Conservation (phyloP, 1,284 basidiomycete genomes). For the Microbotryum scabiosae region DNA sequence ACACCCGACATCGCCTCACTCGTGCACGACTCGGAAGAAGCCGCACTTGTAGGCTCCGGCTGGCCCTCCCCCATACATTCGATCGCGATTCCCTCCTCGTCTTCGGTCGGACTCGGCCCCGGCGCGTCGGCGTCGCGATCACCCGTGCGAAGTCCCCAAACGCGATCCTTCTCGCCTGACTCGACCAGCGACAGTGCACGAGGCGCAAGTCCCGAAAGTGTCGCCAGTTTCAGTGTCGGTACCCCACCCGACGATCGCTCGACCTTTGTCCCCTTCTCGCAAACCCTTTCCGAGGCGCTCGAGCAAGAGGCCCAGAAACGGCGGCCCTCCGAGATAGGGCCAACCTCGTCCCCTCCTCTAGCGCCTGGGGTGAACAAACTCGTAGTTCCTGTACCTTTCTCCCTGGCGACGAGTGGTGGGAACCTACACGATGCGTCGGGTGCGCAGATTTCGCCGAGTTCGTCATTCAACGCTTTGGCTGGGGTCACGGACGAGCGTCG, state of each 20-base stretch:
- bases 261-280: conserved; percentile 14
- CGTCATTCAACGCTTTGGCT: not conserved
- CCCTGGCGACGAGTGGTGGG: not conserved
- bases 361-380: conserved; percentile 6
- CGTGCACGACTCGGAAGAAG: conserved; percentile 15
- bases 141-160: conserved; percentile 4
- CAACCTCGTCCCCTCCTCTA: conserved; percentile 2
- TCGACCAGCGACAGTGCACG: conserved; percentile 6
- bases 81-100: not conserved
- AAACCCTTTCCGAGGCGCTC: conserved; percentile 24
- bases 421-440: not conserved
- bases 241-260: conserved; percentile 15
- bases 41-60: conserved; percentile 14
- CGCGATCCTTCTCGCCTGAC: conserved; percentile 24
- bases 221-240: conserved; percentile 15
- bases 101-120: not conserved
- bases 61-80: conserved; percentile 18
- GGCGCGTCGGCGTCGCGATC: conserved; percentile 18
- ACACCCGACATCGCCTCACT: conserved; percentile 17
- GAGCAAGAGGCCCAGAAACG: conserved; percentile 23
- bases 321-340: not conserved
- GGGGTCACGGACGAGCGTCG: conserved; percentile 4
- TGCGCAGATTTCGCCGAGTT: not conserved
- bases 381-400: conserved; percentile 1
- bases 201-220: conserved; percentile 13